Evolutionary conservation across 2,329 filamentous ascomycete genomes (phyloP), one percentile per base, ranked within the genome.

Genomic region (Ascochyta koolunga): DNA sequence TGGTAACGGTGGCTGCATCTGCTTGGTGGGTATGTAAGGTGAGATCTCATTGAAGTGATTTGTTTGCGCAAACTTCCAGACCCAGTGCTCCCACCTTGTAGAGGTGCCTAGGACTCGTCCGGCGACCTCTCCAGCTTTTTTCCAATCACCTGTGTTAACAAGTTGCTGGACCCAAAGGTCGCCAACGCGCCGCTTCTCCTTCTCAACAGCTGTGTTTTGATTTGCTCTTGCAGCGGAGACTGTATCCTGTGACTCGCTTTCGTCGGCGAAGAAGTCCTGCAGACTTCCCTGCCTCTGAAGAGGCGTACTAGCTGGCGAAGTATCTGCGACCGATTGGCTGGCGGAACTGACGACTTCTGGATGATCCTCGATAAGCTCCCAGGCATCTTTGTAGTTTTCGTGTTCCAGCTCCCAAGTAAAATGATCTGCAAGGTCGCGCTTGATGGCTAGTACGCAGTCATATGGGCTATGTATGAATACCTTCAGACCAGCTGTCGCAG

Each of bases 391-490:
- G 68, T 93, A 96, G 58, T 88, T 87, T 46, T 90, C 84, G 57
- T 88, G 90, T 54, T 93, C 89, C 24, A 96, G 72, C 13, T 98
- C 80, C 93, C 93, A 99, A 7, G 82, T 79, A 19, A 98, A 79
- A 67, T 96, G 92, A 74, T 99, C 95, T 3, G 86, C 80, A 15
- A 96, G 80, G 67, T 96, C 93, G 62, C 95, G 83, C 70, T 93
- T 93, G 2, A 95, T 91, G 0, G 91, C 91, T 49, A 97, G 79
- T n/a, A 98, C 89, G 66, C 93, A 98, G 75, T 99, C 95, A 69
- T 96, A 99, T 0, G 95, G 95, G 65, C 92, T 97, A 67, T 96
- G 92, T 35, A 99, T 91, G 71, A 97, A 97, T 15, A 99, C 89
- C 68, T 98, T 90, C 61, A 88, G 80, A 6, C 87, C 87, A 32